These are phyloP conservation scores for Gossypium arboreum DNA, from an alignment of 345 rosid species.

Conservation along the genomic window DNA sequence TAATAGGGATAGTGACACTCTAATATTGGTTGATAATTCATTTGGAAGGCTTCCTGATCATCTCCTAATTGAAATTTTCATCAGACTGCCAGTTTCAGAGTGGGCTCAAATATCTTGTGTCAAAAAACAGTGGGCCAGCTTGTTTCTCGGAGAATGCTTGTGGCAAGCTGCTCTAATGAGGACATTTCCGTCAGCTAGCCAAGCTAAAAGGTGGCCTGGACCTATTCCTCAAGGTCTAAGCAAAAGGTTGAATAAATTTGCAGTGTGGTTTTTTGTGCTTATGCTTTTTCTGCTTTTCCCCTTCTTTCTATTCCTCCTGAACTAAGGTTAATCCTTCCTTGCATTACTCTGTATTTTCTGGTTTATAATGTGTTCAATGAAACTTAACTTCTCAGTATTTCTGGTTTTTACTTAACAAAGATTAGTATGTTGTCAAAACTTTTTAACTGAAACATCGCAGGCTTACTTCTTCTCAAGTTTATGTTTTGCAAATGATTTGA, in stretches of 20 bases:
- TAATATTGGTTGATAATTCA: conserved; percentile 30
- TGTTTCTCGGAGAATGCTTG: conserved; percentile 68
- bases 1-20: conserved; percentile 20
- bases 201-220: conserved; percentile 71
- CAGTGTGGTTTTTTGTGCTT: background rate
- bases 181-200: conserved; percentile 48
- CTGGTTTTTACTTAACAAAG: background rate
- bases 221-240: conserved; percentile 71
- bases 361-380: background rate
- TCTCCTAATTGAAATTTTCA: conserved; percentile 70
- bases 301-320: background rate
- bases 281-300: background rate
- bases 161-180: conserved; percentile 79
- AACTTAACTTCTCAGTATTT: background rate
- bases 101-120: conserved; percentile 67
- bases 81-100: conserved; percentile 55
- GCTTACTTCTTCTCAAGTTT: background rate
- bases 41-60: conserved; percentile 72
- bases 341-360: background rate
- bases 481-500: background rate
- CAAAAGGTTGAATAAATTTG: conserved; percentile 40
- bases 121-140: conserved; percentile 65
- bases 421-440: background rate
- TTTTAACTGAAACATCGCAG: background rate
- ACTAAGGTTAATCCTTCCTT: background rate